These are phyloP conservation scores for Fagopyrum esculentum DNA, from an alignment of 148 eudicot species.

Conservation along the genomic window DNA sequence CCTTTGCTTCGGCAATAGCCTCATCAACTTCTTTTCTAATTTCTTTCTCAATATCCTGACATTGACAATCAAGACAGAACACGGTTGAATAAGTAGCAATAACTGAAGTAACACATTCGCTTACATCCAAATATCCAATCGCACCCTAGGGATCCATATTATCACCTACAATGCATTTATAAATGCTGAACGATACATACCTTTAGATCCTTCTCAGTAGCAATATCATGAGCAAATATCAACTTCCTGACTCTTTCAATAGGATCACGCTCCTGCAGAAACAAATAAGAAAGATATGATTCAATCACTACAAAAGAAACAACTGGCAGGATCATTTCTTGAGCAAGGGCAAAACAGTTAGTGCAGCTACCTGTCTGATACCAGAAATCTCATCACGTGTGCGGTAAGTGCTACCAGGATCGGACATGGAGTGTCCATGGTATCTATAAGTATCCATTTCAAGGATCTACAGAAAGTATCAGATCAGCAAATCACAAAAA, in stretches of 20 bases:
- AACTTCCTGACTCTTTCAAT: constrained; percentile 82
- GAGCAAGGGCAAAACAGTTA: not conserved
- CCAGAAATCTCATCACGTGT: constrained; percentile 94
- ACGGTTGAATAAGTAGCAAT: not conserved
- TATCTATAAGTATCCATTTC: constrained; percentile 99
- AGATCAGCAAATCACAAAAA: not conserved
- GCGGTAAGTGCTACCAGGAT: constrained; percentile 97
- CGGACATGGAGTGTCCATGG: constrained; percentile 99
- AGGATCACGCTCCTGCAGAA: constrained; percentile 89
- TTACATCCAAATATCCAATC: not conserved
- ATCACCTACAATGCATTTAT: constrained; percentile 1
- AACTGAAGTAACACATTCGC: not conserved
- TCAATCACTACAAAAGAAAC: not conserved
- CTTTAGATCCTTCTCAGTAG: constrained; percentile 86
- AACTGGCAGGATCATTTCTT: not conserved
- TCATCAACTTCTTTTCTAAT: constrained; percentile 49
- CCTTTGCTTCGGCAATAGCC: constrained; percentile 57
- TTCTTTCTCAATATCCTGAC: constrained; percentile 50
- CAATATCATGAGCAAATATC: constrained; percentile 65
- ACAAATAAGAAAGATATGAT: constrained; percentile 2
- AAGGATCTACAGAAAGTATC: constrained; percentile 52
- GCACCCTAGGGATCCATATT: not conserved
- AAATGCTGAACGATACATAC: constrained; percentile 24
- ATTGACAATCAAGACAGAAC: constrained; percentile 10
- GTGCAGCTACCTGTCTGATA: constrained; percentile 58